Conservation (phyloP, 1,284 basidiomycete species). For the Cryptococcus hybrid region DNA sequence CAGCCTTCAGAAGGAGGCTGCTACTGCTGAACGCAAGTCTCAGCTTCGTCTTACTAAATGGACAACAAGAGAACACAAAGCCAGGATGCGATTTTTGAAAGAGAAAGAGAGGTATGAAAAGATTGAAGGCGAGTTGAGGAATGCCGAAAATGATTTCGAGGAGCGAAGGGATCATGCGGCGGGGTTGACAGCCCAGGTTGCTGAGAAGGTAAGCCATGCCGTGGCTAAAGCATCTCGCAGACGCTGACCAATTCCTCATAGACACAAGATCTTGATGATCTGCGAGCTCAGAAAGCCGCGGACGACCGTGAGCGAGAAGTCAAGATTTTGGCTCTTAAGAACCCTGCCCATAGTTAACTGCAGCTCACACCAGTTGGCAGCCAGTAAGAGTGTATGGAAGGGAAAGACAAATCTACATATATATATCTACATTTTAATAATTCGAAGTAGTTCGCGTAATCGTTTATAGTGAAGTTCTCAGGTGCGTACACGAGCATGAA, state of each 20-base stretch:
- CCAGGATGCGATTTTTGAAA: slow-evolving; percentile 49
- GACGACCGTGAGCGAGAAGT: slow-evolving; percentile 46
- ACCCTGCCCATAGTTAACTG: slow-evolving; percentile 46
- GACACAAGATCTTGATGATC: slow-evolving; percentile 51
- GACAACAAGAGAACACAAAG: slow-evolving; percentile 49
- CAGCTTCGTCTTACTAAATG: slow-evolving; percentile 48
- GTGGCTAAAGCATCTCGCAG: not conserved
- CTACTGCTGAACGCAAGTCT: slow-evolving; percentile 47
- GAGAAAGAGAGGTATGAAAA: slow-evolving; percentile 50
- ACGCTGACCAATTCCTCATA: slow-evolving; percentile 16
- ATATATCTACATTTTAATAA: too few relatives aligned
- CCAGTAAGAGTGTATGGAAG: not conserved
- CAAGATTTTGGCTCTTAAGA: slow-evolving; percentile 49
- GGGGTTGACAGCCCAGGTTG: slow-evolving; percentile 43
- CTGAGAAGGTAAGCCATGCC: slow-evolving; percentile 20
- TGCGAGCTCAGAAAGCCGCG: slow-evolving; percentile 40
- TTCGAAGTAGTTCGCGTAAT: too few relatives aligned
- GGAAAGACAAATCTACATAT: not conserved
- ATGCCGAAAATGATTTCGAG: slow-evolving; percentile 50
- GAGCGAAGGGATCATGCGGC: slow-evolving; percentile 46
- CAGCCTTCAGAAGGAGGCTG: slow-evolving; percentile 47
- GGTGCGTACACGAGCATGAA: too few relatives aligned
- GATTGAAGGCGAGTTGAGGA: slow-evolving; percentile 46
- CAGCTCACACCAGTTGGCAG: not conserved
- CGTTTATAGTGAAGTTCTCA: too few relatives aligned